Evolutionary conservation across 1,139 yeast genomes (phyloP).

Genomic region (Yamadazyma kanchanaburiensis): DNA sequence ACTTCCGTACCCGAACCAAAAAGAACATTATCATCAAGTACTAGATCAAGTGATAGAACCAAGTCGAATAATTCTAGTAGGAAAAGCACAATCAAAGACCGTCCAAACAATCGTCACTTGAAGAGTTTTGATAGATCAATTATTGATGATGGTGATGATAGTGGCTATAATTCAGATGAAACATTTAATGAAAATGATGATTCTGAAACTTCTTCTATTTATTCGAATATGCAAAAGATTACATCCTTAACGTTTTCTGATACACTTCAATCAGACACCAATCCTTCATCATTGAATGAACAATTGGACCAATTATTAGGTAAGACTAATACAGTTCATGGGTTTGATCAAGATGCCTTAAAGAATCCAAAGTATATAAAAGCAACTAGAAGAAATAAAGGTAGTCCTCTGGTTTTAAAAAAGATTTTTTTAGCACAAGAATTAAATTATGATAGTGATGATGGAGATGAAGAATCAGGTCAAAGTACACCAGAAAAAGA

Average conservation of each 20-base stretch:
- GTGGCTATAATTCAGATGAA: slow-evolving; percentile 11
- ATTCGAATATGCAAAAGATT: slow-evolving; percentile 10
- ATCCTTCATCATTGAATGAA: neutral
- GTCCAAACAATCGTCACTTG: too few species aligned
- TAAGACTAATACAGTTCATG: slow-evolving; percentile 10
- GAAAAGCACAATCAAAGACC: too few species aligned
- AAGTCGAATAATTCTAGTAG: too few species aligned
- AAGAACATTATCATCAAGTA: neutral
- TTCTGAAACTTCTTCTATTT: slow-evolving; percentile 12
- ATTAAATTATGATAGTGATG: slow-evolving; percentile 28
- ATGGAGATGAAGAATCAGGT: slow-evolving; percentile 1
- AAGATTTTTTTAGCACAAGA: slow-evolving; percentile 81
- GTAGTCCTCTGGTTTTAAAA: slow-evolving; percentile 44
- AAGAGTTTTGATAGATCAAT: neutral
- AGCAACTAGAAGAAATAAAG: slow-evolving; percentile 41
- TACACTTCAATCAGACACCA: neutral
- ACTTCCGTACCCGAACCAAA: too few species aligned
- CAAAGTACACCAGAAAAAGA: slow-evolving; percentile 1
- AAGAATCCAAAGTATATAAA: slow-evolving; percentile 54
- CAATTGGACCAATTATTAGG: neutral
- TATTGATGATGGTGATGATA: slow-evolving; percentile 9
- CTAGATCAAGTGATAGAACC: neutral
- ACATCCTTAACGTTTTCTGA: slow-evolving; percentile 1
- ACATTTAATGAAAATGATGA: slow-evolving; percentile 8
- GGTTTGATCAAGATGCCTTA: slow-evolving; percentile 36